A percentile compares a stretch with the other conserved stretches of the same genome.
Evolutionary conservation across 768 basidiomycete species (phyloP).

Genomic region (Leccinum uliginosum): DNA sequence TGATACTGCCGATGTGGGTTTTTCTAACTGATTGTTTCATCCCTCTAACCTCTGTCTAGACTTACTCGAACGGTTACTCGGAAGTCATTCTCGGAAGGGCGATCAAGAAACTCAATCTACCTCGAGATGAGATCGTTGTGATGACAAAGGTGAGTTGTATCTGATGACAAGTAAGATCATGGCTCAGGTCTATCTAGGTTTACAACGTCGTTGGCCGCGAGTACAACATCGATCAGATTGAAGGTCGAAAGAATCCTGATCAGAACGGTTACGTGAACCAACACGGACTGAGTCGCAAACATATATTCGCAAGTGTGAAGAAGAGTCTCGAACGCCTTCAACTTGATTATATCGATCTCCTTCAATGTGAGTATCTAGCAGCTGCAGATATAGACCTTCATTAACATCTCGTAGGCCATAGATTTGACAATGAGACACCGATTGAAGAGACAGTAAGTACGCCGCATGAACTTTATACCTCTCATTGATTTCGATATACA

Average conservation of each 20-base stretch:
- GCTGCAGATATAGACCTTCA: not conserved
- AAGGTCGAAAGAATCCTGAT: conserved; percentile 27
- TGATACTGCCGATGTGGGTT: conserved; percentile 31
- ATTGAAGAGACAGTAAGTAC: conserved; percentile 39
- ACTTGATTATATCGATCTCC: conserved; percentile 54
- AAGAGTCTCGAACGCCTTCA: conserved; percentile 39
- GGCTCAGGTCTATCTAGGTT: conserved; percentile 21
- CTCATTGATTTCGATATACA: not conserved
- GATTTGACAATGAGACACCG: conserved; percentile 49
- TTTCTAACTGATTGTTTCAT: not conserved
- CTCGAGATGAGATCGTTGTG: conserved; percentile 73
- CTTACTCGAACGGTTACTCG: conserved; percentile 62
- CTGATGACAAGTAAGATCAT: not conserved
- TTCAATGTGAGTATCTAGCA: conserved; percentile 38
- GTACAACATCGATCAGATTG: conserved; percentile 10
- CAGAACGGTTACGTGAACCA: conserved; percentile 46
- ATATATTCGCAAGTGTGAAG: conserved; percentile 56
- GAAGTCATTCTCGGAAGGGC: conserved; percentile 70
- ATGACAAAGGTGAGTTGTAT: conserved; percentile 57
- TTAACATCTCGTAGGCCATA: conserved; percentile 33
- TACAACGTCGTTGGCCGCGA: conserved; percentile 38
- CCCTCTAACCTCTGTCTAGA: conserved; percentile 28
- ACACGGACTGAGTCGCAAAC: conserved; percentile 45
- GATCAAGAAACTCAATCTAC: conserved; percentile 60
- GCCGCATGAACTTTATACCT: not conserved